Evolutionary conservation across 495 filamentous ascomycete species (phyloP).

Genomic region (Penicillium crystallinum): DNA sequence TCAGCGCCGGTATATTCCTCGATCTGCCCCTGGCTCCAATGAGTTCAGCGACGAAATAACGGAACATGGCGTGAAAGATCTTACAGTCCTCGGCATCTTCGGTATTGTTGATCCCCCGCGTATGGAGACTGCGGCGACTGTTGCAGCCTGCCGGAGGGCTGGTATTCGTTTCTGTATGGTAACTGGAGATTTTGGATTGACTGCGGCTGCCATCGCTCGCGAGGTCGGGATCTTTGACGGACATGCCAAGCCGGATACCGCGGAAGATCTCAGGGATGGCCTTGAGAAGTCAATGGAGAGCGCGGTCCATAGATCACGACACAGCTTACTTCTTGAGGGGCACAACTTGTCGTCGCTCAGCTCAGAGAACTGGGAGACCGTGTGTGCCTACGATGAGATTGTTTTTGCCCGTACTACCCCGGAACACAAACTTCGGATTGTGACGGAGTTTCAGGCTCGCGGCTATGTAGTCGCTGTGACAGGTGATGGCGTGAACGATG

Average conservation of each 20-base stretch:
- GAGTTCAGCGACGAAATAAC: slow-evolving; percentile 44
- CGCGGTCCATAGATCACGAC: slow-evolving; percentile 13
- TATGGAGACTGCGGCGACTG: slow-evolving; percentile 50
- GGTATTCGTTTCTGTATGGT: slow-evolving; percentile 60
- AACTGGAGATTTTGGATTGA: slow-evolving; percentile 68
- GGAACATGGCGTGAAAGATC: slow-evolving; percentile 29
- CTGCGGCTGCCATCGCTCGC: slow-evolving; percentile 61
- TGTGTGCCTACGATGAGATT: slow-evolving; percentile 57
- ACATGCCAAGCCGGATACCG: slow-evolving; percentile 29
- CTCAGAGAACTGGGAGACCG: slow-evolving; percentile 50
- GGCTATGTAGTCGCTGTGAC: slow-evolving; percentile 69
- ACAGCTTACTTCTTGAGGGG: slow-evolving; percentile 42
- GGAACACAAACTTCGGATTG: slow-evolving; percentile 72
- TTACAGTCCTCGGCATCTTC: slow-evolving; percentile 46
- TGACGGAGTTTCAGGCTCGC: slow-evolving; percentile 57
- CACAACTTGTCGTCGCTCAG: slow-evolving; percentile 53
- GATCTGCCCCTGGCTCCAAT: slow-evolving; percentile 24
- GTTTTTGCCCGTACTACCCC: slow-evolving; percentile 72
- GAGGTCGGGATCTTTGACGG: slow-evolving; percentile 62
- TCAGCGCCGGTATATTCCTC: slow-evolving; percentile 26
- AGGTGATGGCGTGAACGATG: slow-evolving; percentile 68
- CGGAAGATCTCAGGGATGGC: slow-evolving; percentile 18
- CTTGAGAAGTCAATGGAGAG: slow-evolving; percentile 3
- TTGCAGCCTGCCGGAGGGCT: slow-evolving; percentile 48
- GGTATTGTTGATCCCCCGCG: slow-evolving; percentile 62